Base-by-base conservation (phyloP, 2,329 filamentous ascomycete genomes). In the Coniochaeta sp. region DNA sequence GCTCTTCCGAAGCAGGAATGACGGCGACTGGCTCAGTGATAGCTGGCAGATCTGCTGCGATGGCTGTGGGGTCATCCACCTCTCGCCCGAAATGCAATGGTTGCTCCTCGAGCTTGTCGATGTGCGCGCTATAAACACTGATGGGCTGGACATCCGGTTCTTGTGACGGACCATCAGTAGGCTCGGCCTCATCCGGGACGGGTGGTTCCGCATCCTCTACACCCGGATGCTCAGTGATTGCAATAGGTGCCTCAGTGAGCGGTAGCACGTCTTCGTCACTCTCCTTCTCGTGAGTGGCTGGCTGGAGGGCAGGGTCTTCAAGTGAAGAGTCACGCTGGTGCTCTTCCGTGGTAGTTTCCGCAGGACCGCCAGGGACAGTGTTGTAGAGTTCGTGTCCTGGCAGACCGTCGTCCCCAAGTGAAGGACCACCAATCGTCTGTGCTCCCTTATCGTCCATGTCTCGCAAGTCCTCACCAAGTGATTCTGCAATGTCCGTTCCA, bases 401-500 rank as follows among this genome's bases (percentile, higher is more conserved):
- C n/a, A 22, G 18, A 14, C 18, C 22, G n/a, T 42, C 8, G 18
- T 42, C 38, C 2, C 26, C 3, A 22, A 24, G 20, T 24, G 20
- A 14, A 42, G 38, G 10, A 24, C 13, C 48, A 46, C 51, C 48
- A 55, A 35, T 53, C 45, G 51, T 12, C 14, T 54, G 49, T 52
- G 51, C 51, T 45, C 32, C 14, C 33, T 50, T 9, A 35, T 24
- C 18, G 10, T 28, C 32, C 8, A 22, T 8, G 10, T 32, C 49
- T 55, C 56, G 53, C 58, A 55, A 52, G 54, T 55, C 58, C 58
- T 55, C 50, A 51, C 58, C 54, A 48, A 48, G 60, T 55, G 59
- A 55, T 53, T 54, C 46, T 52, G 59, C 58, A 60, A 60, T 59
- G 58, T 55, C 55, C 57, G 57, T 56, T 57, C 57, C 54, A 53